phyloP scores from a whole-genome alignment of 2,329 filamentous ascomycete species.

The Cladophialophora bantiana region DNA sequence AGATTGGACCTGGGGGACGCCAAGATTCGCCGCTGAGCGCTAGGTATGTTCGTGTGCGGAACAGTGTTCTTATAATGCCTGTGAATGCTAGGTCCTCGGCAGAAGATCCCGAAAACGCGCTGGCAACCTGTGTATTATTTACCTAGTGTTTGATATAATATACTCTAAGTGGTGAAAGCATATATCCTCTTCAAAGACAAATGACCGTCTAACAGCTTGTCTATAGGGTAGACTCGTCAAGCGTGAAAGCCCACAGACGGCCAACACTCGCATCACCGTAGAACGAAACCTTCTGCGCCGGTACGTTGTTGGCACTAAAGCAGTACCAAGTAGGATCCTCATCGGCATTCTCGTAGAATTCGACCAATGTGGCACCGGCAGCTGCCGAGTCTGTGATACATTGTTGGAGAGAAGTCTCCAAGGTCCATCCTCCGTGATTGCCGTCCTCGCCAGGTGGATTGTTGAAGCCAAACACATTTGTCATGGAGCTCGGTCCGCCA shows the following conservation, averaged over 20 bases:
- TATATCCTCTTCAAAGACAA: neutral
- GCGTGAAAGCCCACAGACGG: slow-evolving; percentile 19
- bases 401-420: slow-evolving; percentile 10
- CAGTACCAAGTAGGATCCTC: slow-evolving; percentile 9
- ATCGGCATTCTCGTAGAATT: slow-evolving; percentile 15
- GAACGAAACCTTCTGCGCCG: slow-evolving; percentile 11
- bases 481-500: slow-evolving; percentile 9
- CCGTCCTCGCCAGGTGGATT: slow-evolving; percentile 11
- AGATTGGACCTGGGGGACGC: too few species aligned
- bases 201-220: neutral
- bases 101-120: too few species aligned
- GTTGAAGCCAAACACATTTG: slow-evolving; percentile 16
- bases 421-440: slow-evolving; percentile 15
- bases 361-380: slow-evolving; percentile 14
- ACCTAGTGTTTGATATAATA: too few species aligned
- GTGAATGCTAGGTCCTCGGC: too few species aligned
- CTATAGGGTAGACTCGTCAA: neutral
- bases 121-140: too few species aligned
- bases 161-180: too few species aligned
- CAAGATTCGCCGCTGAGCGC: too few species aligned
- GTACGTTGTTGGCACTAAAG: slow-evolving; percentile 2
- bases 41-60: too few species aligned
- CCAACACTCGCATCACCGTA: slow-evolving; percentile 13
- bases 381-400: slow-evolving; percentile 16
- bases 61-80: too few species aligned